Base-by-base conservation (phyloP, 257 asterid genomes). In the Penstemon davidsonii region DNA sequence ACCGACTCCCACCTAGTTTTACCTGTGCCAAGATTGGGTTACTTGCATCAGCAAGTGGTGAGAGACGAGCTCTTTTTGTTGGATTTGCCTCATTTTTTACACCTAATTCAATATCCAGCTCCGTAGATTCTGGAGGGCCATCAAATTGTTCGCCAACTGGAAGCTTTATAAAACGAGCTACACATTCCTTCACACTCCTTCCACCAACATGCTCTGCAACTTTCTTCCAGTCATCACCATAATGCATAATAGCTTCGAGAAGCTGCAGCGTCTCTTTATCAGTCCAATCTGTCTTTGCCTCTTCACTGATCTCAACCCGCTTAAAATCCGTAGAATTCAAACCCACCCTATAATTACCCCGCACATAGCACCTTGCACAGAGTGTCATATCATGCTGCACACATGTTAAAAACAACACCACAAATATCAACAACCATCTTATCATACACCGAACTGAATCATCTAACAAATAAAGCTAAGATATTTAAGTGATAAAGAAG, bases 11-110 rank as follows among this genome's bases (percentile, higher is more conserved):
- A 12, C 7, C 3, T 33, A 59, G 18, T n/a, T 12, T 60, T 73
- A 93, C 99, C 95, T 93, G 99, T 8, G 99, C 99, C 96, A 94
- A 76, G 64, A 94, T 87, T 47, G 97, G 99, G 82, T 94, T 88
- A 73, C 97, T 94, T 46, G 96, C 82, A 78, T 91, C 99, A 5
- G 95, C 86, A 68, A 94, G 96, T 13, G 99, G 99, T 40, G 96
- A 84, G 49, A 91, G 90, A 54, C 85, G 76, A 82, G 76, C 78
- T 84, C 81, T 84, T 74, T 94, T 93, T 62, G 81, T n/a, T 1
- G 82, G 75, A 54, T 72, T 56, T 45, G 73, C 71, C 47, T 41
- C 67, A 55, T 66, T 75, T 66, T 80, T 81, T n/a, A 75, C 67
- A 70, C 76, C 76, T 38, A 78, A 73, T 69, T 79, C 95, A 25